Conservation (phyloP, 1,139 yeast species). For the Yamadazyma trypodendri region DNA sequence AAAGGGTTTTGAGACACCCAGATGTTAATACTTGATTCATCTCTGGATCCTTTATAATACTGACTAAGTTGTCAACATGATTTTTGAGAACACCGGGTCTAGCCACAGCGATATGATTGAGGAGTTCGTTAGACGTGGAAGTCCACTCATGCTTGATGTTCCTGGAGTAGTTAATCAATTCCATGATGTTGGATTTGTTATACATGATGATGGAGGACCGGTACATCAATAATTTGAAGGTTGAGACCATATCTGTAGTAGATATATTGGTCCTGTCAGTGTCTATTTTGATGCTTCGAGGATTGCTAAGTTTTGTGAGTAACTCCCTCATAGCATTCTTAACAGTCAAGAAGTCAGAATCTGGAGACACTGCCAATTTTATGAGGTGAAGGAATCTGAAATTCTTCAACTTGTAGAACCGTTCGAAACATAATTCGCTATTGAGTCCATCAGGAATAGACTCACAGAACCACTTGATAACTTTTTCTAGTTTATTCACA, state of each 20-base stretch:
- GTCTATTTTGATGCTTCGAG: slow-evolving; percentile 44
- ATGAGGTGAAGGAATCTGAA: slow-evolving; percentile 56
- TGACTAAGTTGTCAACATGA: slow-evolving; percentile 53
- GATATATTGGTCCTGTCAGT: slow-evolving; percentile 39
- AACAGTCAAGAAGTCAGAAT: slow-evolving; percentile 60
- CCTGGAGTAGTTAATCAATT: slow-evolving; percentile 49
- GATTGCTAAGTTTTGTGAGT: slow-evolving; percentile 50
- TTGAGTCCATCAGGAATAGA: slow-evolving; percentile 55
- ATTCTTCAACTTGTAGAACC: slow-evolving; percentile 54
- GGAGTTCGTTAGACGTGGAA: slow-evolving; percentile 47
- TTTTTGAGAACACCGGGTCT: slow-evolving; percentile 66
- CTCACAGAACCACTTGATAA: slow-evolving; percentile 63
- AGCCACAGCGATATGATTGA: slow-evolving; percentile 59
- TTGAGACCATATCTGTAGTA: slow-evolving; percentile 48
- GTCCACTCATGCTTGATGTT: slow-evolving; percentile 29
- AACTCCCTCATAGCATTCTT: slow-evolving; percentile 63
- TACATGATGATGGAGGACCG: slow-evolving; percentile 62
- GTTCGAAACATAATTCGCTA: slow-evolving; percentile 48
- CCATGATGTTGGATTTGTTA: slow-evolving; percentile 63
- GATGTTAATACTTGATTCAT: slow-evolving; percentile 14
- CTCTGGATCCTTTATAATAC: slow-evolving; percentile 29
- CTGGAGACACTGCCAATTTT: slow-evolving; percentile 53
- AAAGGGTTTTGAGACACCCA: slow-evolving; percentile 52
- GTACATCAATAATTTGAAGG: slow-evolving; percentile 56
- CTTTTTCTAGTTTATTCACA: slow-evolving; percentile 46